Conservation (phyloP, 176 grass and related monocot genomes). For the Phoenix dactylifera region DNA sequence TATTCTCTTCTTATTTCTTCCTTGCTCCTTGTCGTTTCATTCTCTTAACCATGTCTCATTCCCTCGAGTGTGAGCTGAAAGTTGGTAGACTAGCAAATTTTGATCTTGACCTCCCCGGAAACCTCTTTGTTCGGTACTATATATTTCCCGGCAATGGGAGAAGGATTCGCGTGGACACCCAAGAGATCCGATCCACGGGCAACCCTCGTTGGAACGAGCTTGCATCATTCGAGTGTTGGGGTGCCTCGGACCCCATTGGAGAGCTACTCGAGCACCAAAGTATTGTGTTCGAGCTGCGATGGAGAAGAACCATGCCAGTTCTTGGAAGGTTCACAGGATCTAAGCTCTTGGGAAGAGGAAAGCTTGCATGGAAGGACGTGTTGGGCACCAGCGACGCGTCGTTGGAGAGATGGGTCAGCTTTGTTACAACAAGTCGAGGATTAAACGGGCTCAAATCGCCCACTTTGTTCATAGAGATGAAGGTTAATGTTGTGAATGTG, state of each 20-base stretch:
- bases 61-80: conserved; percentile 34
- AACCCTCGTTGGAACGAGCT: conserved; percentile 27
- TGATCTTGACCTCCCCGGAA: background rate
- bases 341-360: conserved; percentile 31
- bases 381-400: background rate
- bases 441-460: conserved; percentile 21
- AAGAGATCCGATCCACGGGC: conserved; percentile 29
- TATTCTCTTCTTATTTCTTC: too few species aligned
- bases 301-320: background rate
- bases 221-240: background rate
- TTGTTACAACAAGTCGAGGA: conserved; percentile 14
- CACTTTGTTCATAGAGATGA: conserved; percentile 31
- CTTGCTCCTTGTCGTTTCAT: too few species aligned
- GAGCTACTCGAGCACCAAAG: background rate
- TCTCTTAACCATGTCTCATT: conserved; percentile 10
- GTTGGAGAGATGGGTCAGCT: conserved; percentile 28
- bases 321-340: conserved; percentile 15
- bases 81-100: conserved; percentile 25
- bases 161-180: conserved; percentile 46
- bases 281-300: conserved; percentile 19
- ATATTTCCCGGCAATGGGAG: conserved; percentile 28
- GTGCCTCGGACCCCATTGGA: background rate
- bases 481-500: background rate
- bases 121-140: conserved; percentile 44
- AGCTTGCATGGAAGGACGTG: conserved; percentile 34